phyloP scores from a whole-genome alignment of 1,139 yeast genomes.

The Lodderomyces parapsilosis region DNA sequence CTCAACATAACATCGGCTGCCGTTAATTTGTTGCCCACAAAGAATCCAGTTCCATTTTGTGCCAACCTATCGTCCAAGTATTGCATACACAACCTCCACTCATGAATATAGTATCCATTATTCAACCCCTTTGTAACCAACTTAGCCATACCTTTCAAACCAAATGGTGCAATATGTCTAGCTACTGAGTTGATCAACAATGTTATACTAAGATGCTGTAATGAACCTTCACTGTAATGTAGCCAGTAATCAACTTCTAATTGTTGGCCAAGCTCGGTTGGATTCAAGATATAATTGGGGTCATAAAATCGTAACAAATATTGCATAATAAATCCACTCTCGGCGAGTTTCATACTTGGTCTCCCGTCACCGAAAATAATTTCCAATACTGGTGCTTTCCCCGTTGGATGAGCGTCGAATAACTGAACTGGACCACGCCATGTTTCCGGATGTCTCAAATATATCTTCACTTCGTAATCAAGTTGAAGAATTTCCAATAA shows the following conservation, averaged over 20 bases:
- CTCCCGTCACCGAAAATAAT: conserved; percentile 46
- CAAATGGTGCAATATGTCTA: conserved; percentile 45
- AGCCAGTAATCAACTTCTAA: conserved; percentile 48
- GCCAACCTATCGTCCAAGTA: conserved; percentile 40
- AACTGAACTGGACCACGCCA: conserved; percentile 47
- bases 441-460: conserved; percentile 45
- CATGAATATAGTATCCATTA: conserved; percentile 41
- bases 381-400: conserved; percentile 55
- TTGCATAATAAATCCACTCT: conserved; percentile 48
- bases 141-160: conserved; percentile 40
- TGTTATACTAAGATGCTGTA: conserved; percentile 47
- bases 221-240: conserved; percentile 57
- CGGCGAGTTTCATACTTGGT: conserved; percentile 36
- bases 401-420: conserved; percentile 54
- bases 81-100: conserved; percentile 39
- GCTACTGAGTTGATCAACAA: conserved; percentile 42
- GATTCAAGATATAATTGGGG: conserved; percentile 30
- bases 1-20: conserved; percentile 60
- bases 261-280: conserved; percentile 30
- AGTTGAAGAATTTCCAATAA: conserved; percentile 51
- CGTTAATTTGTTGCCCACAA: conserved; percentile 54
- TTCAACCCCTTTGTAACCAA: conserved; percentile 43
- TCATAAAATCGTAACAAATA: conserved; percentile 45
- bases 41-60: conserved; percentile 44
- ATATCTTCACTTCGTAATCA: conserved; percentile 50